Percentiles rank a stretch among this genome's conserved stretches.
Evolutionary conservation across 495 filamentous ascomycete genomes (phyloP).

Genomic region (Penicillium silybi): DNA sequence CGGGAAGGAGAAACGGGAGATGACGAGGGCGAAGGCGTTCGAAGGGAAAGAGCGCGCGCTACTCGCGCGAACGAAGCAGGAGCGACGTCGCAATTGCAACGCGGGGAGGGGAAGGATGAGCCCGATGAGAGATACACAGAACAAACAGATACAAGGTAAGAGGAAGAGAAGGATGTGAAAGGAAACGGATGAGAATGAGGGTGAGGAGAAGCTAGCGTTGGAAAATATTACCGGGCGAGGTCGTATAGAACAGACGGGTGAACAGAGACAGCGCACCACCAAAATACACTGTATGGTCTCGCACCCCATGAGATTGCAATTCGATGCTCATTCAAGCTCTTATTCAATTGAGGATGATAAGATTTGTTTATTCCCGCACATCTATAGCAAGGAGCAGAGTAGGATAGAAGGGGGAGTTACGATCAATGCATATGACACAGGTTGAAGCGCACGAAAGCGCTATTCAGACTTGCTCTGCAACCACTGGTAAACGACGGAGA

Average conservation of each 20-base stretch:
- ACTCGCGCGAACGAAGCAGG: neutral
- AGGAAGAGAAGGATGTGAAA: neutral
- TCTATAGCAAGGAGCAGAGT: constrained; percentile 4
- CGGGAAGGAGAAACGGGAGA: constrained; percentile 7
- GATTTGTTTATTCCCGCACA: neutral
- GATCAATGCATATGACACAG: neutral
- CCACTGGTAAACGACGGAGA: constrained; percentile 81
- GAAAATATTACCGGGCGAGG: neutral
- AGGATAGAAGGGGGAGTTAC: neutral
- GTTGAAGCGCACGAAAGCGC: neutral
- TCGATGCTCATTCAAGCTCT: neutral
- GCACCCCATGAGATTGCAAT: neutral
- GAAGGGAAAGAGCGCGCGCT: neutral
- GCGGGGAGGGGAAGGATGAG: neutral
- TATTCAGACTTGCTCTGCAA: constrained; percentile 43
- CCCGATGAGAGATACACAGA: neutral
- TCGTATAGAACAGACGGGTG: neutral
- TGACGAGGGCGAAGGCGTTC: neutral
- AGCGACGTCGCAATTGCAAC: neutral
- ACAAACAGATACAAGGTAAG: neutral
- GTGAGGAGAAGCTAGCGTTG: neutral
- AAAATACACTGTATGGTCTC: neutral
- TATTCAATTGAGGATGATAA: neutral
- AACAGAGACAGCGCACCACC: neutral
- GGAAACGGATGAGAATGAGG: neutral